Base-by-base conservation (phyloP, 2,329 filamentous ascomycete genomes). In the Nannizziopsis barbatae region DNA sequence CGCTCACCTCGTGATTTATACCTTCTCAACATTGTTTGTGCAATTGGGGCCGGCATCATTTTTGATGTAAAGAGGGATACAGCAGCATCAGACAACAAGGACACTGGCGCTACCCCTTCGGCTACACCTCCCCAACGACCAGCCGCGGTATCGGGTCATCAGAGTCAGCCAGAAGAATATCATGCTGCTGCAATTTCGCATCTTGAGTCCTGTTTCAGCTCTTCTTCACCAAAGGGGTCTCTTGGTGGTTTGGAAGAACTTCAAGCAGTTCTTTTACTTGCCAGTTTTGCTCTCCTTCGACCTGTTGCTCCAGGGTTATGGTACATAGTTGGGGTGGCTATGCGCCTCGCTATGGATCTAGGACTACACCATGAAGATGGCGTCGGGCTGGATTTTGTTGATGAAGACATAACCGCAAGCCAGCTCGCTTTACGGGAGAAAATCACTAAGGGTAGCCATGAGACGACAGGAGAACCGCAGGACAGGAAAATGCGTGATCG, bases 321-420 rank as follows among this genome's bases (percentile, higher is more conserved):
- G 90, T 96, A 96, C 66, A 96, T 96, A 53, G 86, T 93, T 51
- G 92, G 92, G 9, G 89, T 95, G 38, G 90, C 90, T 5, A 84
- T 94, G 52, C 82, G 92, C 33, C 68, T 96, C 45, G 90, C 87
- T 5, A 84, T 96, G 17, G 92, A 96, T 63, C 74, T 96, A 1
- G 92, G 92, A 8, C 71, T 96, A 22, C 89, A 96, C 64, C 88
- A 90, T 56, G 92, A 96, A 64, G 90, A 95, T 56, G 87, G 86
- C 17, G 81, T 79, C 32, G 78, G 79, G 20, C 72, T 84, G 39
- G 73, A 78, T 20, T 72, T 73, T 7, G 58, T 64, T 53, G 56
- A 62, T 12, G 60, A 71, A 7, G 68, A 70, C 43, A 56, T 61
- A 47, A 39, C 55, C 11, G 52, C 49, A 14, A 53, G 52, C 1